phyloP scores from a whole-genome alignment of 2,329 filamentous ascomycete genomes.

The Trichophyton schoenleinii region DNA sequence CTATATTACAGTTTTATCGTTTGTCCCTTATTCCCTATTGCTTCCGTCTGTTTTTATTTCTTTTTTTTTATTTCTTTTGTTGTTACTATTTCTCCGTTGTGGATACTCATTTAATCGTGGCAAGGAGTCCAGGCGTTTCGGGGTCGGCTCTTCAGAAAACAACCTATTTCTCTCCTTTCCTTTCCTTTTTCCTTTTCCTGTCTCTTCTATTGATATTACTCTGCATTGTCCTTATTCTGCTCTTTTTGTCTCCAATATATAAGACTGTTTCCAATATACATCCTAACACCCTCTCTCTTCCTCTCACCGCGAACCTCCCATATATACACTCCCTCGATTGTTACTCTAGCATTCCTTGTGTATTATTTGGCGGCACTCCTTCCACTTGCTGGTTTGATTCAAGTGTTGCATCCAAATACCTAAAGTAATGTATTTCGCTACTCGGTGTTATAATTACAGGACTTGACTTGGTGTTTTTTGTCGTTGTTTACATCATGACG shows the following conservation, averaged over 20 bases:
- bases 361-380: background rate
- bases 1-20: background rate
- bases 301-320: slow-evolving; percentile 7
- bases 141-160: background rate
- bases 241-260: background rate
- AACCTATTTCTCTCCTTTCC: slow-evolving; percentile 1
- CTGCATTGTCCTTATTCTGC: background rate
- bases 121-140: slow-evolving; percentile 2
- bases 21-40: background rate
- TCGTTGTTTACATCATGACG: slow-evolving; percentile 1
- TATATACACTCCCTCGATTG: background rate
- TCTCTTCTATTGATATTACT: background rate
- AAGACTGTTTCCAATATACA: slow-evolving; percentile 2
- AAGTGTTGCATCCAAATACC: slow-evolving; percentile 1
- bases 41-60: background rate
- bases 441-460: background rate
- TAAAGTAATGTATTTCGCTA: background rate
- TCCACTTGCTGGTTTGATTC: background rate
- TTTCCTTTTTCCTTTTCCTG: background rate
- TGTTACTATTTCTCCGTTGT: background rate
- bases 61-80: background rate
- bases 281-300: background rate
- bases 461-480: background rate
- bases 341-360: background rate
- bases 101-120: background rate